Percentiles rank a stretch among this genome's conserved stretches.
Conservation (phyloP, 2,329 filamentous ascomycete genomes). For the Hypoxylon sp. region DNA sequence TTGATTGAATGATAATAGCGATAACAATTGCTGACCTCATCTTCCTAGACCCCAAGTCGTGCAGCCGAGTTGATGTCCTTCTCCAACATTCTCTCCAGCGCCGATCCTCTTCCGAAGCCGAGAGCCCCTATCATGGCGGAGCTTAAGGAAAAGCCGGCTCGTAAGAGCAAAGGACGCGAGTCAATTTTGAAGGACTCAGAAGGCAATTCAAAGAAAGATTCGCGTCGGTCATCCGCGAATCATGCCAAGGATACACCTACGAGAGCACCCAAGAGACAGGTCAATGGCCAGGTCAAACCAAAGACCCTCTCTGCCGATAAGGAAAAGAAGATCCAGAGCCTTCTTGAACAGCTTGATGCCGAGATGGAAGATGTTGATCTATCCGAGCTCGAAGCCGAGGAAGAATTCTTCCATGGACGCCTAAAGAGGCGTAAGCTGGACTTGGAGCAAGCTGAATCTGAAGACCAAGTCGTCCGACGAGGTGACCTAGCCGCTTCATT, state of each 20-base stretch:
- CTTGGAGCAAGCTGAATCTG: conserved; percentile 73
- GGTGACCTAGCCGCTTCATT: conserved; percentile 71
- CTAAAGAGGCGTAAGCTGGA: conserved; percentile 78
- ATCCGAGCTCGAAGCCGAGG: conserved; percentile 62
- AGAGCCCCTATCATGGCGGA: conserved; percentile 58
- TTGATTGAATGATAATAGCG: conserved; percentile 11
- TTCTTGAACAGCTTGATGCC: conserved; percentile 66
- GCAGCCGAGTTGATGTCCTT: conserved; percentile 94
- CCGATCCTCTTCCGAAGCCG: conserved; percentile 74
- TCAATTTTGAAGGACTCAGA: conserved; percentile 67
- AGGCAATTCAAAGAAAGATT: conserved; percentile 61
- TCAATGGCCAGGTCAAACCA: conserved; percentile 70
- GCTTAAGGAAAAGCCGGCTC: conserved; percentile 57
- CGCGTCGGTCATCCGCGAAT: conserved; percentile 67
- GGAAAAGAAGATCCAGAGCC: conserved; percentile 77
- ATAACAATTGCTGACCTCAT: conserved; percentile 29
- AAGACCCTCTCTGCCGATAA: conserved; percentile 70
- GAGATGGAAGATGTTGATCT: conserved; percentile 60
- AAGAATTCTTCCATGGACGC: conserved; percentile 67
- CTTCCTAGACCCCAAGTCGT: conserved; percentile 75
- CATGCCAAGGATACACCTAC: conserved; percentile 61
- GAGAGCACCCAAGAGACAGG: conserved; percentile 71
- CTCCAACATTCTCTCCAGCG: conserved; percentile 90
- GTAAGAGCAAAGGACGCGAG: conserved; percentile 66
- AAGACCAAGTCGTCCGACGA: conserved; percentile 74